Conservation (phyloP, 169 alveolate species). For the Plasmodium billcollinsi region DNA sequence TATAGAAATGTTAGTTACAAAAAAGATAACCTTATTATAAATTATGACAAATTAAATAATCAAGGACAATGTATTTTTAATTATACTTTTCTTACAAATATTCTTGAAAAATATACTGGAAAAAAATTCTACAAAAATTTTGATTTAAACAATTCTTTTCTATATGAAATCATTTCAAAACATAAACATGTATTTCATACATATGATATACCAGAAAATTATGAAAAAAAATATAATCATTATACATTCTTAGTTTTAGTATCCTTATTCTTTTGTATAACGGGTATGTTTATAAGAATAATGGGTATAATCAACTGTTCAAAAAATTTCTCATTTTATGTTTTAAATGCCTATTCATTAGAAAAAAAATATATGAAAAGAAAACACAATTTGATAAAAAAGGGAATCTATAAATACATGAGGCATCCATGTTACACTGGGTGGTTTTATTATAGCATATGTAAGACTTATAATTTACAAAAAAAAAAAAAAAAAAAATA, state of each 20-base stretch:
- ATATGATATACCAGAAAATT: slow-evolving; percentile 6
- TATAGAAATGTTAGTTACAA: background rate
- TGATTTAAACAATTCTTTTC: slow-evolving; percentile 19
- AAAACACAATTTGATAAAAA: slow-evolving; percentile 30
- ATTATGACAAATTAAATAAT: no score
- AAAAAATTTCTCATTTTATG: slow-evolving; percentile 47
- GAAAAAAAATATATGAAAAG: slow-evolving; percentile 7
- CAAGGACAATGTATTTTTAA: background rate
- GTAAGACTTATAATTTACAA: slow-evolving; percentile 10
- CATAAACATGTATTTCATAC: slow-evolving; percentile 20
- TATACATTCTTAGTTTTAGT: slow-evolving; percentile 9
- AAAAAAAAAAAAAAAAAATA: background rate
- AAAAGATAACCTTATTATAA: background rate
- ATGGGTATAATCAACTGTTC: slow-evolving; percentile 39
- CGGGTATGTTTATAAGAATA: slow-evolving; percentile 37
- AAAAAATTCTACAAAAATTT: slow-evolving; percentile 3
- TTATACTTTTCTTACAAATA: background rate
- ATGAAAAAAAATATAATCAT: slow-evolving; percentile 13
- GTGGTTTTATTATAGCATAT: slow-evolving; percentile 59
- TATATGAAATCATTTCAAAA: slow-evolving; percentile 12
- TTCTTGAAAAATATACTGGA: background rate
- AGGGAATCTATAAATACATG: slow-evolving; percentile 61
- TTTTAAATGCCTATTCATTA: slow-evolving; percentile 7
- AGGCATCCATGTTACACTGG: slow-evolving; percentile 75
- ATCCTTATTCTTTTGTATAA: slow-evolving; percentile 8